Evolutionary conservation across 2,329 filamentous ascomycete species (phyloP).

Genomic region (Diaporthe eres): DNA sequence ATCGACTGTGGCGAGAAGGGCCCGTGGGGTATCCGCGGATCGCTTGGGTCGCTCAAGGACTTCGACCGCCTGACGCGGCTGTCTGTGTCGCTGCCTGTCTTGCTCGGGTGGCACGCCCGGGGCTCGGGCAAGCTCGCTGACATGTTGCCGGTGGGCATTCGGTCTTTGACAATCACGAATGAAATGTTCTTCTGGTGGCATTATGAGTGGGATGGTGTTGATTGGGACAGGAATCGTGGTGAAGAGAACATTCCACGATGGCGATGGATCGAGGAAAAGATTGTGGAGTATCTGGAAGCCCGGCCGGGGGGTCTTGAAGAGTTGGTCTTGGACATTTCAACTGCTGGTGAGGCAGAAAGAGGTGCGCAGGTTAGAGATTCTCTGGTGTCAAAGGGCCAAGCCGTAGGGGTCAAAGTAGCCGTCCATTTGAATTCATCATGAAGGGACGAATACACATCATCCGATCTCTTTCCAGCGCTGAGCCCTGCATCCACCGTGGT

Average conservation of each 20-base stretch:
- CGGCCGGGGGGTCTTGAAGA: slow-evolving; percentile 4
- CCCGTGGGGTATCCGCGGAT: neutral
- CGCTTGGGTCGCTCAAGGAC: neutral
- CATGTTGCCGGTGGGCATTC: neutral
- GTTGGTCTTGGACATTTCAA: slow-evolving; percentile 1
- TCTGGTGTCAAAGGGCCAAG: neutral
- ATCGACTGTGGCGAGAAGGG: slow-evolving; percentile 12
- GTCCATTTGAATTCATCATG: neutral
- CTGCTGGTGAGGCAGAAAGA: neutral
- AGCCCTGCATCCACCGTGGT: too few relatives aligned
- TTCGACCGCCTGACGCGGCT: slow-evolving; percentile 6
- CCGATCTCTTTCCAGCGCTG: neutral
- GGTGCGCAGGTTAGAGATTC: neutral
- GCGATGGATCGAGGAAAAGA: slow-evolving; percentile 15
- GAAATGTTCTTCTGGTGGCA: slow-evolving; percentile 23
- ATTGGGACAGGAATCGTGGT: neutral
- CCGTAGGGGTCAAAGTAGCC: neutral
- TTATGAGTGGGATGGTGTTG: neutral
- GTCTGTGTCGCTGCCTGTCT: neutral
- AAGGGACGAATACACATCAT: neutral
- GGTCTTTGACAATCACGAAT: slow-evolving; percentile 11
- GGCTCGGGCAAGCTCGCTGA: neutral
- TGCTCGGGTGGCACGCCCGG: neutral
- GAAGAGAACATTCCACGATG: neutral
- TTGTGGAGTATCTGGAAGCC: neutral